Percentiles rank a stretch among this genome's conserved stretches.
These are phyloP conservation scores for Hemileccinum rubropunctum DNA, from an alignment of 768 basidiomycete species.

Conservation along the genomic window DNA sequence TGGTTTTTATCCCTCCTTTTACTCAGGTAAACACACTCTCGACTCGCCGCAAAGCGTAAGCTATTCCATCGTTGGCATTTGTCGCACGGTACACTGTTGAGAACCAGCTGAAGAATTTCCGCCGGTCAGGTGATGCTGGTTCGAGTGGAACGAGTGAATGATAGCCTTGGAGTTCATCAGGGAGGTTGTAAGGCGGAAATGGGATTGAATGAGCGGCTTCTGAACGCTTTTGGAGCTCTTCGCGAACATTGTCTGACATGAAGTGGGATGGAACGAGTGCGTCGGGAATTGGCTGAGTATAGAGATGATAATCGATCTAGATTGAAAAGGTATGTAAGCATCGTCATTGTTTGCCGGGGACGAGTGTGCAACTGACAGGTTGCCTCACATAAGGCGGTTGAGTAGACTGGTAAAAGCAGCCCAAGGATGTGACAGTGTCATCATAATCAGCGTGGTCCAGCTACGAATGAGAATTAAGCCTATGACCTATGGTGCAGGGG, in stretches of 20 bases:
- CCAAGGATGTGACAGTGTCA: conserved; percentile 19
- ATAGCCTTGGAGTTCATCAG: conserved; percentile 88
- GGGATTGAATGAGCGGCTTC: conserved; percentile 40
- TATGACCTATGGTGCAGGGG: neutral
- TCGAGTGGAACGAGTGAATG: conserved; percentile 85
- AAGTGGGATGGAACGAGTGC: conserved; percentile 67
- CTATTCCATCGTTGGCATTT: conserved; percentile 68
- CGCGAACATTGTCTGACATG: conserved; percentile 75
- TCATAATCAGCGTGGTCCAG: conserved; percentile 32
- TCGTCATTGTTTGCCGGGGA: conserved; percentile 1
- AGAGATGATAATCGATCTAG: conserved; percentile 91
- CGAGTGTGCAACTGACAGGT: conserved; percentile 48
- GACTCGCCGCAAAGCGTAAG: conserved; percentile 78
- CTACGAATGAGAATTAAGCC: neutral
- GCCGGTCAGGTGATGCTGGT: conserved; percentile 50
- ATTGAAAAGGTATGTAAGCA: neutral
- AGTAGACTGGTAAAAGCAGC: conserved; percentile 39
- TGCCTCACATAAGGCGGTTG: conserved; percentile 58
- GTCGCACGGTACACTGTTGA: conserved; percentile 84
- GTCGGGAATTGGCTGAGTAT: conserved; percentile 67
- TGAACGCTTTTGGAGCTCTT: conserved; percentile 51
- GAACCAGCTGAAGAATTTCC: conserved; percentile 78
- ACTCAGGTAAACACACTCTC: conserved; percentile 58
- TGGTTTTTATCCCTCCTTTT: neutral
- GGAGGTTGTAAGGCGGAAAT: conserved; percentile 54